Evolutionary conservation across 2,329 filamentous ascomycete species (phyloP).

Genomic region (Intubia oerlemansii): DNA sequence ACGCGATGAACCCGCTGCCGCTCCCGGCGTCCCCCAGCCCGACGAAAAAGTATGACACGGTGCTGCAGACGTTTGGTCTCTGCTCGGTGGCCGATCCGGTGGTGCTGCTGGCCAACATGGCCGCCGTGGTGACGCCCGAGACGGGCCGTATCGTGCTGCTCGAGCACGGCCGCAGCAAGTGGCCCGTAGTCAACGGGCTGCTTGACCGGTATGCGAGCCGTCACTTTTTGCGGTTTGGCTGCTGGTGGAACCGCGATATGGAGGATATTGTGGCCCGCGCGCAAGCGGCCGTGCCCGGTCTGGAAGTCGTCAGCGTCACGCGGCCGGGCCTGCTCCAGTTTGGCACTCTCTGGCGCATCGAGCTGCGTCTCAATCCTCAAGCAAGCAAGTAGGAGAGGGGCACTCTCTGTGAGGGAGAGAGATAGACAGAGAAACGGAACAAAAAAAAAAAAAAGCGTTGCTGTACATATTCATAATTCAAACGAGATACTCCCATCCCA

Average conservation of each 20-base stretch:
- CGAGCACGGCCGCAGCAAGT: slow-evolving; percentile 38
- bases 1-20: slow-evolving; percentile 24
- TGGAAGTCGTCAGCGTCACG: slow-evolving; percentile 33
- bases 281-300: slow-evolving; percentile 22
- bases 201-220: slow-evolving; percentile 31
- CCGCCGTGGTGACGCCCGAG: slow-evolving; percentile 25
- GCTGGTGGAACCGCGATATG: slow-evolving; percentile 49
- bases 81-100: slow-evolving; percentile 39
- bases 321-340: slow-evolving; percentile 29
- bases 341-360: slow-evolving; percentile 37
- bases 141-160: slow-evolving; percentile 38
- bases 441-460: no score
- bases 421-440: no score
- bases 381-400: no score
- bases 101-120: slow-evolving; percentile 29
- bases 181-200: slow-evolving; percentile 29
- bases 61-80: slow-evolving; percentile 42
- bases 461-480: no score
- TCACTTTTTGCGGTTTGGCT: slow-evolving; percentile 39
- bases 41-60: slow-evolving; percentile 31
- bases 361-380: slow-evolving; percentile 29
- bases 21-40: slow-evolving; percentile 6
- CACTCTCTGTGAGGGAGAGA: no score
- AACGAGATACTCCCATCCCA: no score
- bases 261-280: slow-evolving; percentile 30